Conservation (phyloP, 2,329 filamentous ascomycete genomes). For the Aspergillus quadrilineatus region DNA sequence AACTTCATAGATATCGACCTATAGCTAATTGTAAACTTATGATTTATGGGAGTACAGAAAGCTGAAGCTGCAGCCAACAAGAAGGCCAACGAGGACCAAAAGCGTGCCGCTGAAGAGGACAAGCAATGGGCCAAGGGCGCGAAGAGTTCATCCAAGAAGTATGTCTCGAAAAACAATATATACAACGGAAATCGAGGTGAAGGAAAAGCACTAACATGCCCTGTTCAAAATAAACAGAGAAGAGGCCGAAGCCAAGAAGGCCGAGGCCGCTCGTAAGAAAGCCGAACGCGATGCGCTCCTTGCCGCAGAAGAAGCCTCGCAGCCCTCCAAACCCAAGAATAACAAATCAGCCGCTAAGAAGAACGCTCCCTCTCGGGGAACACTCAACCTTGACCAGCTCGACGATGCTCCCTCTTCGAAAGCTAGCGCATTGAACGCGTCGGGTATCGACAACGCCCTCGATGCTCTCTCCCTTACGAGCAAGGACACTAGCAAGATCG, state of each 20-base stretch:
- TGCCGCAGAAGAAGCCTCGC: constrained; percentile 75
- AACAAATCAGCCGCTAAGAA: constrained; percentile 53
- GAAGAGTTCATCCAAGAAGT: constrained; percentile 88
- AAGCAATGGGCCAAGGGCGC: constrained; percentile 80
- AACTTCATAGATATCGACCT: constrained; percentile 2
- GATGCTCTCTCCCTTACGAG: constrained; percentile 74
- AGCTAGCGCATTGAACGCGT: constrained; percentile 67
- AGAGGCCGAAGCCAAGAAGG: constrained; percentile 78
- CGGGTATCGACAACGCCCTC: constrained; percentile 89
- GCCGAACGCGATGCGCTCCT: constrained; percentile 83
- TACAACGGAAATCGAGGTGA: not conserved
- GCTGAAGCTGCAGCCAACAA: constrained; percentile 82
- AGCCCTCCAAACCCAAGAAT: constrained; percentile 63
- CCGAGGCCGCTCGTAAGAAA: constrained; percentile 81
- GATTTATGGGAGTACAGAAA: constrained; percentile 58
- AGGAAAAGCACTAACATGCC: constrained; percentile 2
- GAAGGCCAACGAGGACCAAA: constrained; percentile 66
- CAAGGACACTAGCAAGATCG: constrained; percentile 66
- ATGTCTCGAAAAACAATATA: constrained; percentile 20
- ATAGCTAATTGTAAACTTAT: not conserved
- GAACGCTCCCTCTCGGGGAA: constrained; percentile 22
- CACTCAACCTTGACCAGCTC: constrained; percentile 71
- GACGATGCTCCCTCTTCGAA: constrained; percentile 52
- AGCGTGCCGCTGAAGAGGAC: constrained; percentile 66
- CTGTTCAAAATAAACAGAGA: constrained; percentile 58